Percentiles rank a stretch among this genome's conserved stretches.
These are phyloP conservation scores for Ogataea saltuana DNA, from an alignment of 805 yeast species.

Conservation along the genomic window DNA sequence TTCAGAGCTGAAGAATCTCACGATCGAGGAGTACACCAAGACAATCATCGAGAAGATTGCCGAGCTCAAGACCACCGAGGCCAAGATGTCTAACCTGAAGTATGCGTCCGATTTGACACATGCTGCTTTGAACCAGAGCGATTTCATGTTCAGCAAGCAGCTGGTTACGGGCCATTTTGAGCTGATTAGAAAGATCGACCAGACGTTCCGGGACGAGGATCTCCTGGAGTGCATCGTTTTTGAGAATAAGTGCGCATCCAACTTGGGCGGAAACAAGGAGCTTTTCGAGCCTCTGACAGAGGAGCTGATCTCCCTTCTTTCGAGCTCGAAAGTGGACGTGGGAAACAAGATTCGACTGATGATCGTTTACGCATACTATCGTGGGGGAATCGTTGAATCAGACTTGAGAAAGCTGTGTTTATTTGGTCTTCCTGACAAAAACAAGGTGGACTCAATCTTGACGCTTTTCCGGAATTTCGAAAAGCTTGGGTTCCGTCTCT, in stretches of 20 bases:
- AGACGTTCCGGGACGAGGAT: conserved; percentile 45
- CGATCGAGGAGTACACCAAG: conserved; percentile 30
- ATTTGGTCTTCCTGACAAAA: conserved; percentile 43
- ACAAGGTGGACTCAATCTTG: conserved; percentile 40
- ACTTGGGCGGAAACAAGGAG: conserved; percentile 63
- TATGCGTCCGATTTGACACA: conserved; percentile 32
- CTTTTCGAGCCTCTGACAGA: conserved; percentile 56
- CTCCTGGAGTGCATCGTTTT: conserved; percentile 66
- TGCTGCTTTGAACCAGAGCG: conserved; percentile 31
- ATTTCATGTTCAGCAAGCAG: conserved; percentile 26
- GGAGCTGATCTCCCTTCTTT: conserved; percentile 56
- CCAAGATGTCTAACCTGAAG: conserved; percentile 26
- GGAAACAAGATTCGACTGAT: conserved; percentile 76
- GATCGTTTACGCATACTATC: conserved; percentile 69
- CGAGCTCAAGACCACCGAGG: conserved; percentile 28
- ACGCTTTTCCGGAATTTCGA: conserved; percentile 59
- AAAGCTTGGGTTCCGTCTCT: conserved; percentile 36
- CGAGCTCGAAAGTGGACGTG: conserved; percentile 47
- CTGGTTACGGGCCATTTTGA: conserved; percentile 32
- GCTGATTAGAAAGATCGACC: conserved; percentile 57
- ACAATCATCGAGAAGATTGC: conserved; percentile 24
- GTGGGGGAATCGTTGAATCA: conserved; percentile 76
- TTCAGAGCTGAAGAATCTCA: conserved; percentile 27
- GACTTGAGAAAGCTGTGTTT: conserved; percentile 72
- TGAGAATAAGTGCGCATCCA: conserved; percentile 80